A percentile compares a stretch with the other conserved stretches of the same genome.
These are phyloP conservation scores for Salix koriyanagi DNA, from an alignment of 345 rosid genomes.

Conservation along the genomic window DNA sequence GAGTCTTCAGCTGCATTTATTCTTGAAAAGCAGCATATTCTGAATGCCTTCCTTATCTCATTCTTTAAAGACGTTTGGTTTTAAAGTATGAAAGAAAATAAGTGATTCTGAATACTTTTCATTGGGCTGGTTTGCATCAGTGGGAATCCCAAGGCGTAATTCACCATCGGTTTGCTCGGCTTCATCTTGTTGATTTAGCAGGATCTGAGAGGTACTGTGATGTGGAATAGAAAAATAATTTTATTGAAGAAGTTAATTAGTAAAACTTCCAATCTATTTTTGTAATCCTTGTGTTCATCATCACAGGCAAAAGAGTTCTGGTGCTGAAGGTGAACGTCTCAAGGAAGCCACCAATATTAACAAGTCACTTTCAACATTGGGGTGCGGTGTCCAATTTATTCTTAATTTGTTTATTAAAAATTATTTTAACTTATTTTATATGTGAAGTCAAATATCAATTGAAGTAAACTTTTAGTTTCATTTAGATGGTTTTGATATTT, in stretches of 20 bases:
- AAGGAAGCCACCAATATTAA: conserved; percentile 98
- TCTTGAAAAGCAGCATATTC: not conserved
- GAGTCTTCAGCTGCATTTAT: not conserved
- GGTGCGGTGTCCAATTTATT: conserved; percentile 36
- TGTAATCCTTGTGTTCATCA: not conserved
- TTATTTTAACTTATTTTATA: not conserved
- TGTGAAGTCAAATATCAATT: conserved; percentile 3
- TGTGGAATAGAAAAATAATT: not conserved
- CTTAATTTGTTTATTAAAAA: not conserved
- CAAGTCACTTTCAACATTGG: conserved; percentile 96
- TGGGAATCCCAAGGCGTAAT: conserved; percentile 97
- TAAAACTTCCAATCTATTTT: not conserved
- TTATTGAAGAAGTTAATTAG: not conserved
- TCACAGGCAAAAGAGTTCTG: conserved; percentile 91
- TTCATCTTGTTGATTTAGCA: conserved; percentile 96
- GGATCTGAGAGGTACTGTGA: conserved; percentile 88
- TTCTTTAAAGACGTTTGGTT: not conserved
- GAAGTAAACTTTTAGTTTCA: not conserved
- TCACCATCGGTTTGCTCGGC: conserved; percentile 94
- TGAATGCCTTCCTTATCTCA: not conserved
- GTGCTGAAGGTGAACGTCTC: conserved; percentile 99
- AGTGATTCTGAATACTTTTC: not conserved
- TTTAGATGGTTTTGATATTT: conserved; percentile 14
- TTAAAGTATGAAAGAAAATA: not conserved
- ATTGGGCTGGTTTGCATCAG: conserved; percentile 30